Evolutionary conservation across 495 filamentous ascomycete species (phyloP).

Genomic region (Podospora anserina): DNA sequence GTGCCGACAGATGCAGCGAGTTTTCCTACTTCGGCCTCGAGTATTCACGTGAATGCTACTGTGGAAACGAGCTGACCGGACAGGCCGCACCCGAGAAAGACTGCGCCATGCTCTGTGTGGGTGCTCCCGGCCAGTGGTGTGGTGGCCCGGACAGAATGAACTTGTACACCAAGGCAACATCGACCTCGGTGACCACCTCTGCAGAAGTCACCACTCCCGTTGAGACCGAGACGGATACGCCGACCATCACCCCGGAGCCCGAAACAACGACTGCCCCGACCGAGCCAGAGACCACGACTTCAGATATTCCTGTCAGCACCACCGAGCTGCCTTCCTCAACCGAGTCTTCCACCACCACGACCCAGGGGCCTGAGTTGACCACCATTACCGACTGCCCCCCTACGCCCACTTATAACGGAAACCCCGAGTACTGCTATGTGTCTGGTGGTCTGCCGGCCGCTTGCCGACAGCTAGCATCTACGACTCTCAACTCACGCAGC

Average conservation of each 20-base stretch:
- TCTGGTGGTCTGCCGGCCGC: neutral
- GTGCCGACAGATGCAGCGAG: slow-evolving; percentile 29
- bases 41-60: slow-evolving; percentile 17
- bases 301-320: neutral
- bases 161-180: slow-evolving; percentile 6
- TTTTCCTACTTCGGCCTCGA: slow-evolving; percentile 16
- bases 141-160: slow-evolving; percentile 9
- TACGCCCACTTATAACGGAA: neutral
- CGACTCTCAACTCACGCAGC: neutral
- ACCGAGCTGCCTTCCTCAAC: neutral
- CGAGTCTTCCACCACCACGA: neutral
- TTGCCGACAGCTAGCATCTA: neutral
- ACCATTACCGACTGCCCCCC: slow-evolving; percentile 3
- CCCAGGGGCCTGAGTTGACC: neutral
- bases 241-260: neutral
- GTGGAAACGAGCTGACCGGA: slow-evolving; percentile 13
- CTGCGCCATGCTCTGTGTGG: slow-evolving; percentile 14
- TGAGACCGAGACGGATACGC: neutral
- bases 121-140: slow-evolving; percentile 10
- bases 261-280: neutral
- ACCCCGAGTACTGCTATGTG: neutral
- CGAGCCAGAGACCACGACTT: neutral
- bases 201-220: neutral
- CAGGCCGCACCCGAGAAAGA: slow-evolving; percentile 8
- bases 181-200: neutral